Percentiles rank a stretch among this genome's conserved stretches.
phyloP scores from a whole-genome alignment of 805 yeast species.

The Torulaspora gathmanii region DNA sequence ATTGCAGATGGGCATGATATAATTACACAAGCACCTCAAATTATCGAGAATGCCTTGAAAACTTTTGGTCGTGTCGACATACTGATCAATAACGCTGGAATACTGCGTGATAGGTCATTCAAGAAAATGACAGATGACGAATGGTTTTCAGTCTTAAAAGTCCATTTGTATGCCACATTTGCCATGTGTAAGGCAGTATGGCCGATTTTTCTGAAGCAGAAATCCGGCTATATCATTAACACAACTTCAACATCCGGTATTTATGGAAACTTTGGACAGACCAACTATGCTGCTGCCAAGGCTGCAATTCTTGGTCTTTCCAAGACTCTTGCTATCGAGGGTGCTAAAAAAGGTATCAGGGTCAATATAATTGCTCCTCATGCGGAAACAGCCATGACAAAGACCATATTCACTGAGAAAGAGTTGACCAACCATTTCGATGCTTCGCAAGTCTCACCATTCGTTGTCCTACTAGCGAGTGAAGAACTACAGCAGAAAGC shows the following conservation, averaged over 20 bases:
- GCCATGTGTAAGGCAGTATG: slow-evolving; percentile 83
- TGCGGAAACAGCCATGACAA: slow-evolving; percentile 97
- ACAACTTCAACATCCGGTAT: slow-evolving; percentile 95
- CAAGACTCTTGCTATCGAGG: slow-evolving; percentile 85
- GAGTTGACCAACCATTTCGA: slow-evolving; percentile 74
- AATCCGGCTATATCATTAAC: slow-evolving; percentile 77
- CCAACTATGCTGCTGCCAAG: slow-evolving; percentile 93
- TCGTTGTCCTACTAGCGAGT: slow-evolving; percentile 72
- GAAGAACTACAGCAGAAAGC: slow-evolving; percentile 50
- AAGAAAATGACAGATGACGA: slow-evolving; percentile 76
- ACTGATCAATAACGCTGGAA: slow-evolving; percentile 90
- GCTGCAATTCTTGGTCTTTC: slow-evolving; percentile 82
- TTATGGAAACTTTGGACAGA: slow-evolving; percentile 96
- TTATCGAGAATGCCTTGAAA: slow-evolving; percentile 71
- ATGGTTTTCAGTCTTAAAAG: slow-evolving; percentile 76
- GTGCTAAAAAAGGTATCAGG: slow-evolving; percentile 67
- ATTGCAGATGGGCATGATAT: slow-evolving; percentile 82
- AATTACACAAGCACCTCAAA: slow-evolving; percentile 64
- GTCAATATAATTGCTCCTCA: slow-evolving; percentile 92
- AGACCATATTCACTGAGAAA: slow-evolving; percentile 71
- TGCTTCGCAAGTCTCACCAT: slow-evolving; percentile 87
- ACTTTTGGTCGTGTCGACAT: slow-evolving; percentile 81
- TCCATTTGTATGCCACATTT: slow-evolving; percentile 79
- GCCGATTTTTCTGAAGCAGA: slow-evolving; percentile 80
- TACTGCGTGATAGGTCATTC: slow-evolving; percentile 83